Conservation (phyloP, 78 protist genomes). For the Guillardia theta region DNA sequence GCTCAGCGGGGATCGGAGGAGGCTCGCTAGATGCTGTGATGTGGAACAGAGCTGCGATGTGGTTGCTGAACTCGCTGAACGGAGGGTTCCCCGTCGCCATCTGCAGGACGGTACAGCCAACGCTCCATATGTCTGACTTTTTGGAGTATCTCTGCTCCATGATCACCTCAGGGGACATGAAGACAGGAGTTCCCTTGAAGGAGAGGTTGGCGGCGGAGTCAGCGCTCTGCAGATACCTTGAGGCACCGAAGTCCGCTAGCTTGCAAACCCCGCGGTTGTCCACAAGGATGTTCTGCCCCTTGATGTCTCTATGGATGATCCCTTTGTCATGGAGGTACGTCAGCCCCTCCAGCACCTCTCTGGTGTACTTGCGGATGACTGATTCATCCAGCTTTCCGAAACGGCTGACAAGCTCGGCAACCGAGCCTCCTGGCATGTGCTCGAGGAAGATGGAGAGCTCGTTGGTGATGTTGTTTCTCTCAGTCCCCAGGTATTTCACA, state of each 20-base stretch:
- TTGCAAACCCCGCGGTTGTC: constrained; percentile 13
- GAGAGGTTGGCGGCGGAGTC: not conserved
- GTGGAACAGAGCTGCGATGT: constrained; percentile 6
- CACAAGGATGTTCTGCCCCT: constrained; percentile 14
- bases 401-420: constrained; percentile 8
- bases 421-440: constrained; percentile 39
- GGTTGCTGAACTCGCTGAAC: constrained; percentile 26
- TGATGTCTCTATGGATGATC: constrained; percentile 43
- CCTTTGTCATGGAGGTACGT: constrained; percentile 20
- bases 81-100: constrained; percentile 42
- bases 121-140: constrained; percentile 24
- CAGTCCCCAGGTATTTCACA: constrained; percentile 18
- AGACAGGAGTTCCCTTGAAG: constrained; percentile 40
- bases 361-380: not conserved
- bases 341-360: constrained; percentile 39
- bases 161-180: constrained; percentile 41
- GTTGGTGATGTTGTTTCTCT: not conserved
- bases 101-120: constrained; percentile 35
- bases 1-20: not conserved
- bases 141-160: not conserved
- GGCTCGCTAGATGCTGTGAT: constrained; percentile 1
- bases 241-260: constrained; percentile 41
- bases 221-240: not conserved
- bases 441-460: constrained; percentile 33
- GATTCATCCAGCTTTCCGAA: not conserved